Evolutionary conservation across 257 asterid genomes (phyloP).

Genomic region (Craterostigma plantagineum): DNA sequence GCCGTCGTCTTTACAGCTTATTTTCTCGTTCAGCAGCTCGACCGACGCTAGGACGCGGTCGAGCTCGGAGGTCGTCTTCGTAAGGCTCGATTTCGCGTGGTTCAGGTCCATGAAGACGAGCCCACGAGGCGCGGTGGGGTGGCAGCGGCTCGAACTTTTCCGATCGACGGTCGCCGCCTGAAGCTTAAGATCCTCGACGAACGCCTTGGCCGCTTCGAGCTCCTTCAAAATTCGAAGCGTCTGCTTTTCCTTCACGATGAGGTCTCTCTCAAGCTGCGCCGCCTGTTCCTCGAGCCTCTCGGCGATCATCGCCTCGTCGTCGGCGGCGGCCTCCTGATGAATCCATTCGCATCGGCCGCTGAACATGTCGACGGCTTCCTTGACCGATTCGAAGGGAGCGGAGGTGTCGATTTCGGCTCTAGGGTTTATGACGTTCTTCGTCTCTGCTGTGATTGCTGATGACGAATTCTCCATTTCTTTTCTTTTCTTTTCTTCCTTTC

Average conservation of each 20-base stretch:
- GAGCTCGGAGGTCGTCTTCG: slow-evolving; percentile 52
- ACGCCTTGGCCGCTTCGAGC: slow-evolving; percentile 1
- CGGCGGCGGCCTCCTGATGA: no score
- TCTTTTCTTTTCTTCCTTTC: no score
- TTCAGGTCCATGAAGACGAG: slow-evolving; percentile 47
- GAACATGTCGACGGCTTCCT: slow-evolving; percentile 80
- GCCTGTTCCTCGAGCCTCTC: slow-evolving; percentile 51
- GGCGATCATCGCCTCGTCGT: slow-evolving; percentile 18
- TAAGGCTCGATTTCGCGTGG: slow-evolving; percentile 59
- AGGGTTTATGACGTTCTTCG: slow-evolving; percentile 32
- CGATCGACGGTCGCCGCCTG: neutral
- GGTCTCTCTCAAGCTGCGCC: slow-evolving; percentile 38
- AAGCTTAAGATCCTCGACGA: neutral
- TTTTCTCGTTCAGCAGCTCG: slow-evolving; percentile 42
- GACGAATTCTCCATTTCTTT: slow-evolving; percentile 15
- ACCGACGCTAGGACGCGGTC: slow-evolving; percentile 64
- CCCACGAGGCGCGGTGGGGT: slow-evolving; percentile 41
- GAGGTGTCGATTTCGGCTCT: slow-evolving; percentile 80
- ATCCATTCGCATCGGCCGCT: slow-evolving; percentile 86
- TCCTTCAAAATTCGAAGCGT: slow-evolving; percentile 18
- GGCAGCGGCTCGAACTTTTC: slow-evolving; percentile 5
- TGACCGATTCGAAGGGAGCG: slow-evolving; percentile 84
- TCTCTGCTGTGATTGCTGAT: slow-evolving; percentile 14
- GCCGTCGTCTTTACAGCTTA: slow-evolving; percentile 47
- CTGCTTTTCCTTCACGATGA: slow-evolving; percentile 38